Evolutionary conservation across 352 stramenopile species (phyloP).

Genomic region (Globisporangium paddicum): DNA sequence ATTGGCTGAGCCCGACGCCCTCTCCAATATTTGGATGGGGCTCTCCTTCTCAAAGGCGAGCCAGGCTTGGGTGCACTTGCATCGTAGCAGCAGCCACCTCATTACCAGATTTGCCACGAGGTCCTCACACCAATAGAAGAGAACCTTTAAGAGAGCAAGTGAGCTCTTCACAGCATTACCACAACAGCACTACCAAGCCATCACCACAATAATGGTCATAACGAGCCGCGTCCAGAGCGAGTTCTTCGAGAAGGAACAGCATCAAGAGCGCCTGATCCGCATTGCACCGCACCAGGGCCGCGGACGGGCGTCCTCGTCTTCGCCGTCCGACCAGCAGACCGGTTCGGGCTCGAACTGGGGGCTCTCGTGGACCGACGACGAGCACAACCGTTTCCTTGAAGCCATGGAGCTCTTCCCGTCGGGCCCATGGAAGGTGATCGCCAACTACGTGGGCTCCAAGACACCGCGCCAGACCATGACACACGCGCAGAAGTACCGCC

Average conservation of each 20-base stretch:
- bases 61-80: not conserved
- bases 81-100: conserved; percentile 4
- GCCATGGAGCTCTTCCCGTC: conserved; percentile 23
- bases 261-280: conserved; percentile 16
- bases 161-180: not conserved
- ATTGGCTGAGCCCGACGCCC: not conserved
- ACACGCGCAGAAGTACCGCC: conserved; percentile 26
- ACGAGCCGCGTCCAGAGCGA: conserved; percentile 15
- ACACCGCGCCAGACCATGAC: conserved; percentile 24
- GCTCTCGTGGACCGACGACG: conserved; percentile 18
- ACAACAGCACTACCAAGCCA: not conserved
- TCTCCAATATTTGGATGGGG: not conserved
- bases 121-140: conserved; percentile 1
- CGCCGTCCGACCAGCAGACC: not conserved
- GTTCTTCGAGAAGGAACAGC: conserved; percentile 14
- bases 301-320: not conserved
- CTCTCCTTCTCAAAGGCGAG: not conserved
- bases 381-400: conserved; percentile 23
- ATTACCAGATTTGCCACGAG: conserved; percentile 8
- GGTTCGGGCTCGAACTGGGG: not conserved
- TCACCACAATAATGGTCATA: conserved; percentile 8
- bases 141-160: not conserved
- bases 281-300: conserved; percentile 16
- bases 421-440: conserved; percentile 24
- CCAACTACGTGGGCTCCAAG: conserved; percentile 19